Base-by-base conservation (phyloP, 805 yeast genomes). In the Yarrowia sp. region DNA sequence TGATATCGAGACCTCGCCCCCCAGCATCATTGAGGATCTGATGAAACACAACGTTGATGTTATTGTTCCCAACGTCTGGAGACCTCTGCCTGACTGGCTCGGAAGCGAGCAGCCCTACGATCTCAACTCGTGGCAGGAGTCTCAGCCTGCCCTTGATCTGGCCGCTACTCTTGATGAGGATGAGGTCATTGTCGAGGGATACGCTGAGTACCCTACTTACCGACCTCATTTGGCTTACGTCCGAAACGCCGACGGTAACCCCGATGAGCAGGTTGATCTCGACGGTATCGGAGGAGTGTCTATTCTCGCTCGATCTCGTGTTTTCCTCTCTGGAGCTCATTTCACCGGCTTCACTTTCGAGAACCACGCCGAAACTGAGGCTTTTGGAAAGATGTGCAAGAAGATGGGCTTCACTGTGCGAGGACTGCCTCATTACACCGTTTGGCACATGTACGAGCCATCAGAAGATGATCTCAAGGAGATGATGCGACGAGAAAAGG, bases 281-380 rank as follows among this genome's bases (percentile, higher is more conserved):
- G 98, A 93, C 76, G 99, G 99, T 63, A 92, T 93, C 70, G 99
- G 99, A 31, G 99, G 98, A 69, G 99, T 93, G 45, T 90, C 97
- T 0, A 92, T 95, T 69, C 80, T 93, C 70, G 83, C 96, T 42
- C 90, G 89, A 74, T 98, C 97, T 2, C 79, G 81, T 53, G 97
- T 93, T 3, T 93, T 93, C 79, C 81, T 90, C 68, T 78, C 83
- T 18, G 99, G 99, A 14, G 87, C 96, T 1, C 96, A 91, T 77
- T 93, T 92, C 82, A 98, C 99, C 8, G 98, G 97, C 1, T 93
- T 93, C 74, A 89, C 97, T 35, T 93, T 91, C 76, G 89, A 90
- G 75, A 91, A 90, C 71, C 98, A 95, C 74, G 99, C 98, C 3
- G 99, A 93, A 74, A 93, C 98, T 1, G 98, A 95, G 76, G 98